Base-by-base conservation (phyloP, 768 basidiomycete genomes). In the Paxillus ammoniavirescens region DNA sequence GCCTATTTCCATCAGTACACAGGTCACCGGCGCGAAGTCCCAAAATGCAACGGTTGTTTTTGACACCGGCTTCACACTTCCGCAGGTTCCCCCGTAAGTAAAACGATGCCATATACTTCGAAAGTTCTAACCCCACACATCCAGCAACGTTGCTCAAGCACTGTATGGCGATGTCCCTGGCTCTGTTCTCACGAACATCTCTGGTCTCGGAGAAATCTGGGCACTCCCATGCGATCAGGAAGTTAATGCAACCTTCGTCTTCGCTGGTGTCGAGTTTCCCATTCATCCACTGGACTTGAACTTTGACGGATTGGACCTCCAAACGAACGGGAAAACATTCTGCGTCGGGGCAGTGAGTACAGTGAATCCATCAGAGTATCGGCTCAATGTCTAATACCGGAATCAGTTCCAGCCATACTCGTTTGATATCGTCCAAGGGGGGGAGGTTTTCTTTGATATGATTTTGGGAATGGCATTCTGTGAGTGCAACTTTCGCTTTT, bases 381-480 rank as follows among this genome's bases (percentile, higher is more conserved):
- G 30, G 13, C 18, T 38, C 36, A 3, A 47, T 42, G 48, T 28
- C 45, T 8, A 57, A 52, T 1, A 26, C 41, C 14, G 18, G 17
- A 23, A 18, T 53, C 18, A 88, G 87, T 90, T 89, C 72, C 88
- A 89, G 58, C 87, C 87, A 6, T 79, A 82, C 41, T 77, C 79
- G 8, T 81, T 77, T 44, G 73, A 78, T 46, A 73, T 77, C 28
- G 74, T 66, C 28, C 13, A 51, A 2, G 28, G 23, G 0, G 41
- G 42, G 8, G 36, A 53, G 1, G 49, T 59, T 26, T 13, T 52
- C 38, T 89, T 76, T 56, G 87, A 89, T 61, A 77, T 85, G 65
- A 78, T 89, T 42, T 73, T 89, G 42, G 88, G 88, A 51, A 89
- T 89, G 84, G 77, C 81, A 8, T 89, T 88, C 71, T 67, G 86